These are phyloP conservation scores for Spathaspora passalidarum DNA, from an alignment of 805 yeast genomes.

Conservation along the genomic window DNA sequence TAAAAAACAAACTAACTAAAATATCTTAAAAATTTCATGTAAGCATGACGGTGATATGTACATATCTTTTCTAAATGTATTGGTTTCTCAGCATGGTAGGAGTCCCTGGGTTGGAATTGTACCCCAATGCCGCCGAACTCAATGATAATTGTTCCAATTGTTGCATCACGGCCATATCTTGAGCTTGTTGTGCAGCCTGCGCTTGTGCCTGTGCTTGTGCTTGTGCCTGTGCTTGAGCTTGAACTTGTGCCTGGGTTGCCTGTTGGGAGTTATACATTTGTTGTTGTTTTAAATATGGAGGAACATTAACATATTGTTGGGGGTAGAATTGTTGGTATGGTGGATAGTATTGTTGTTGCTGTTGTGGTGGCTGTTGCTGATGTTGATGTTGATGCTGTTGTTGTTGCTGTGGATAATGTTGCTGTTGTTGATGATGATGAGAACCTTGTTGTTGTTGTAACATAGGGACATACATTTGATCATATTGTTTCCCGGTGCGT, in stretches of 20 bases:
- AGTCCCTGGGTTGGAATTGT: slow-evolving; percentile 43
- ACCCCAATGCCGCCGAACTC: slow-evolving; percentile 46
- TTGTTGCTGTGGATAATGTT: slow-evolving; percentile 2
- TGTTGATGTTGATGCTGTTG: slow-evolving; percentile 3
- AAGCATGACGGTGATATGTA: too few species aligned
- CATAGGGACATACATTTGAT: slow-evolving; percentile 2
- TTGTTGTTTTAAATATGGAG: slow-evolving; percentile 6
- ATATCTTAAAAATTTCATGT: background rate
- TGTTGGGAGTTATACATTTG: slow-evolving; percentile 3
- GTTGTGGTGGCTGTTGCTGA: background rate
- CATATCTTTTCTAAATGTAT: slow-evolving; percentile 17
- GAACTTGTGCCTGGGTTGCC: slow-evolving; percentile 2
- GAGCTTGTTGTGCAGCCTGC: slow-evolving; percentile 15
- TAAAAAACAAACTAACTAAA: slow-evolving; percentile 2
- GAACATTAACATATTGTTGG: slow-evolving; percentile 4
- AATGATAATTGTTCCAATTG: slow-evolving; percentile 46
- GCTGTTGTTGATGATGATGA: background rate
- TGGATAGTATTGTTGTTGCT: slow-evolving; percentile 2
- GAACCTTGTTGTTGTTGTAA: slow-evolving; percentile 4
- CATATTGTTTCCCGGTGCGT: slow-evolving; percentile 4
- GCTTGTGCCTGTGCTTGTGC: slow-evolving; percentile 13
- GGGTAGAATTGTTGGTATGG: slow-evolving; percentile 4
- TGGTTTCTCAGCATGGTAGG: slow-evolving; percentile 24
- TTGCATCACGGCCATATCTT: slow-evolving; percentile 37
- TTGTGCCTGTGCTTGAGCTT: slow-evolving; percentile 6